Conservation (phyloP, 345 rosid species). For the Salix dunnii region DNA sequence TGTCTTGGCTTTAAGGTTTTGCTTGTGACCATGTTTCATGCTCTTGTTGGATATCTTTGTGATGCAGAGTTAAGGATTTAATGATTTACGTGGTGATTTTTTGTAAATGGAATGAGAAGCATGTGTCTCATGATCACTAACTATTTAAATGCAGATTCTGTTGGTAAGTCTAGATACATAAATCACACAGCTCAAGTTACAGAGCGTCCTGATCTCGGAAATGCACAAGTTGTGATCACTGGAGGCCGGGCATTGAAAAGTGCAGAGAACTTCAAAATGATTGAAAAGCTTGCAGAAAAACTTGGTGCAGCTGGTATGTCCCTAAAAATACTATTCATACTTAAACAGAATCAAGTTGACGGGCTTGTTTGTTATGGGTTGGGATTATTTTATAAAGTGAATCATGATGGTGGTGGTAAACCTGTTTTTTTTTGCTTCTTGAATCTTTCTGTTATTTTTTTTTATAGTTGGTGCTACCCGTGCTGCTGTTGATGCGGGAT, state of each 20-base stretch:
- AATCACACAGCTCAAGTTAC: constrained; percentile 67
- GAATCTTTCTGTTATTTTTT: not conserved
- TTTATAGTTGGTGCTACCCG: constrained; percentile 95
- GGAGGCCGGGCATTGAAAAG: constrained; percentile 92
- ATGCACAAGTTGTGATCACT: constrained; percentile 79
- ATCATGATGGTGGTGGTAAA: too few species aligned
- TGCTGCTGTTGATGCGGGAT: constrained; percentile 99
- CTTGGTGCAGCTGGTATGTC: constrained; percentile 88
- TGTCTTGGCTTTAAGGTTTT: not conserved
- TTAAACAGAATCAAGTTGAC: not conserved
- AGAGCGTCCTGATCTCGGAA: constrained; percentile 95
- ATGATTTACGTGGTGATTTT: not conserved
- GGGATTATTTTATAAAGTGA: not conserved
- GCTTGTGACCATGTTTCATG: not conserved
- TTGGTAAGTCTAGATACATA: constrained; percentile 63
- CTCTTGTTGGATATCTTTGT: not conserved
- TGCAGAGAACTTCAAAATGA: constrained; percentile 87
- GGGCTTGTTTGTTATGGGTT: not conserved
- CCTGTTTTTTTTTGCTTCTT: not conserved
- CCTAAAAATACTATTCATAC: not conserved
- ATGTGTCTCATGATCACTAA: not conserved
- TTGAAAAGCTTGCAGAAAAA: constrained; percentile 94
- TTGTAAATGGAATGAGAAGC: not conserved
- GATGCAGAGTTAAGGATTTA: not conserved
- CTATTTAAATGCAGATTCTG: constrained; percentile 44